Evolutionary conservation across 2,329 filamentous ascomycete species (phyloP), one percentile per base, ranked within the genome.

Genomic region (Monosporascus cannonballus): DNA sequence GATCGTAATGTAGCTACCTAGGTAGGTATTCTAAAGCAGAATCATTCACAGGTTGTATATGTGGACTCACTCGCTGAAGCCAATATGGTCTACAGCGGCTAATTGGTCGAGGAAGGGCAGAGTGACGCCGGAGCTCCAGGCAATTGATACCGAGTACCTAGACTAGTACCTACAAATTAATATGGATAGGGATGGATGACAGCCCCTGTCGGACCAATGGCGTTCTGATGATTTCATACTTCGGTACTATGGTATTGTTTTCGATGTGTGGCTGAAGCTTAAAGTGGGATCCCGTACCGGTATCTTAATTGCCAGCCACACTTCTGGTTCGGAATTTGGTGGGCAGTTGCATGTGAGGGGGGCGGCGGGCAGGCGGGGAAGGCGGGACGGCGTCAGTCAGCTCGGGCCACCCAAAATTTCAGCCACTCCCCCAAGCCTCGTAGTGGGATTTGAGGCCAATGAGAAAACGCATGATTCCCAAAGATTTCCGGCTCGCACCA

Each of bases 401-500:
- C 38, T 18, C 18, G 38, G 38, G 18, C 38, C 38, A 39, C 38
- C 38, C 38, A 17, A 39, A 66, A 63, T 62, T 65, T 66, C 59
- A 46, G 42, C 42, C 42, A 30, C 24, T 46, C 11, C 9, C 20
- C 41, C 11, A 38, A 18, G 61, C 59, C 56, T 59, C 51, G 57
- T 45, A 58, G 59, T 59, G 61, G 57, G 38, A 45, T 37, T 37
- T 18, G 50, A 47, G 41, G 47, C 47, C 47, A 50, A 38, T 51
- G 53, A 55, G 51, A 51, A 63, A 60, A 57, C 60, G 61, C 61
- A 59, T 61, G 59, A 62, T 49, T 55, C 53, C 53, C 59, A 61
- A 62, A 55, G 61, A 59, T 65, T 46, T 46, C 25, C 24, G 24
- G 5, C 25, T 65, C 57, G 63, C 66, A 75, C 76, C 76, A 79